Conservation (phyloP, 1,139 yeast species). For the Diutina pseudorugosa region DNA sequence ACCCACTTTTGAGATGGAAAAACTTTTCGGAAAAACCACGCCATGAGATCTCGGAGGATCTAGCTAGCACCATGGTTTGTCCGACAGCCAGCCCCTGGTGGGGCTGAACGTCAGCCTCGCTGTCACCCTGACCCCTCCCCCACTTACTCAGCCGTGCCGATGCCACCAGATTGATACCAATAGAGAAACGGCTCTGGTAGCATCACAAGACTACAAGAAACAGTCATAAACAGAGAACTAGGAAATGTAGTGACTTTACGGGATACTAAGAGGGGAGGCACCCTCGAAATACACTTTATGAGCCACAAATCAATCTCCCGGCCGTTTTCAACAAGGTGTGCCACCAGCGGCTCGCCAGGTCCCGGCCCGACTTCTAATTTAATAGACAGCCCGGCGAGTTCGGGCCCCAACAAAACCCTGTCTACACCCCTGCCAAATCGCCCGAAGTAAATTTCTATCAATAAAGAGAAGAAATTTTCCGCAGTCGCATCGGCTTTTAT, state of each 20-base stretch:
- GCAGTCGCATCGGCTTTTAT: background rate
- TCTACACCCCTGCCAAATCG: constrained; percentile 1
- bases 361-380: background rate
- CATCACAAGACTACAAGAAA: too few relatives aligned
- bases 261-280: constrained; percentile 31
- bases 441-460: background rate
- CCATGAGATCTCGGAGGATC: too few relatives aligned
- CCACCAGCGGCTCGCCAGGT: background rate
- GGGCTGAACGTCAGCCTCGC: too few relatives aligned
- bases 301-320: constrained; percentile 40
- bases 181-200: too few relatives aligned
- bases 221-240: too few relatives aligned
- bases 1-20: too few relatives aligned
- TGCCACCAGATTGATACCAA: too few relatives aligned
- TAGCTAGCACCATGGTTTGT: too few relatives aligned
- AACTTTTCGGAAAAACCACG: too few relatives aligned
- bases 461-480: background rate
- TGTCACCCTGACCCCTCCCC: background rate
- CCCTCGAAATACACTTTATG: constrained; percentile 32
- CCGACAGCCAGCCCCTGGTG: too few relatives aligned
- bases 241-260: constrained; percentile 44
- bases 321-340: constrained; percentile 15
- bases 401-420: background rate
- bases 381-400: background rate
- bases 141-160: background rate